Conservation (phyloP, 176 grass and related monocot species). For the Eleusine indica region DNA sequence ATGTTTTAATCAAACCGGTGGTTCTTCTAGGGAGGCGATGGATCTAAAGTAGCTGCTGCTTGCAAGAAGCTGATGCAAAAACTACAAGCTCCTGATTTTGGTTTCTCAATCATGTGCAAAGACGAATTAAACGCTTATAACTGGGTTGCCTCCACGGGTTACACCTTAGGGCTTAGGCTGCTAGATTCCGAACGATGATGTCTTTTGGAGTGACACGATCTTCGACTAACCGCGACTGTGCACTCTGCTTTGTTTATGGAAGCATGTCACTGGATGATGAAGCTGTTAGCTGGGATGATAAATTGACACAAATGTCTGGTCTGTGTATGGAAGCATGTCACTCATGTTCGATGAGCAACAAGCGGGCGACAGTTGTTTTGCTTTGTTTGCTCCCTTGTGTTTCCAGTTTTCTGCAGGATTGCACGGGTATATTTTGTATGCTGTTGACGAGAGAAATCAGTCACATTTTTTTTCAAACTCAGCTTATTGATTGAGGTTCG, state of each 20-base stretch:
- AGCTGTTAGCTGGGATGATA: background rate
- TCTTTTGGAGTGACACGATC: background rate
- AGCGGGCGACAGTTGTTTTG: background rate
- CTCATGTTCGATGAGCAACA: background rate
- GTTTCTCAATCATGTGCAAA: background rate
- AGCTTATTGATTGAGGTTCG: no score
- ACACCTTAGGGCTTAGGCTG: background rate
- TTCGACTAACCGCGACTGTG: no score
- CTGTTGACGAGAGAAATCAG: no score
- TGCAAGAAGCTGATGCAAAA: background rate
- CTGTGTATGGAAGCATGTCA: background rate
- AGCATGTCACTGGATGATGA: conserved; percentile 9
- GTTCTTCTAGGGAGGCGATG: conserved; percentile 31
- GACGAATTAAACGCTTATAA: background rate
- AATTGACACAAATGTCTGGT: background rate
- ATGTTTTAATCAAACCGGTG: background rate
- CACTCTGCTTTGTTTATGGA: background rate
- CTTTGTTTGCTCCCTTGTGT: background rate
- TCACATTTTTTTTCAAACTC: no score
- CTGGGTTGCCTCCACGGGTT: background rate
- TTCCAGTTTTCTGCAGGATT: background rate
- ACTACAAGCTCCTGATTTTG: conserved; percentile 11
- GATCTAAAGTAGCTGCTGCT: conserved; percentile 1
- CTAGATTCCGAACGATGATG: background rate
- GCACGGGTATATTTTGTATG: background rate